Evolutionary conservation across 1,139 yeast species (phyloP).

Genomic region (Geotrichum restrictum): DNA sequence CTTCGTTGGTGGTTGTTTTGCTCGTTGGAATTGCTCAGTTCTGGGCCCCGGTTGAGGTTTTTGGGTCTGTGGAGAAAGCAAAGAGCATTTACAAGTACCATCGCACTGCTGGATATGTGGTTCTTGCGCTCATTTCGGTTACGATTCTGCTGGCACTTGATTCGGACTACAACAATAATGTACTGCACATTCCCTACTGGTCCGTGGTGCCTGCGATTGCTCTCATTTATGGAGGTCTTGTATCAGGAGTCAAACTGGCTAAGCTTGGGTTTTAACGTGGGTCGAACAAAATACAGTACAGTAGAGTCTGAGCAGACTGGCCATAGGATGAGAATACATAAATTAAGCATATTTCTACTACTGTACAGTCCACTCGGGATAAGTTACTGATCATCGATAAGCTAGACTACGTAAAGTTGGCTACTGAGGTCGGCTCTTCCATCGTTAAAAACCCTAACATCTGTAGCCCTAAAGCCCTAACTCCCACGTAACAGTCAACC

Average conservation of each 20-base stretch:
- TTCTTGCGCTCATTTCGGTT: constrained; percentile 24
- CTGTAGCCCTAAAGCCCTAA: constrained; percentile 12
- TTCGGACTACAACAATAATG: constrained; percentile 31
- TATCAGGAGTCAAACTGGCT: constrained; percentile 5
- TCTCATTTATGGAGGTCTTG: constrained; percentile 7
- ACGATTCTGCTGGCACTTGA: constrained; percentile 32
- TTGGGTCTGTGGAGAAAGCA: constrained; percentile 32
- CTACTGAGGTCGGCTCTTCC: no score
- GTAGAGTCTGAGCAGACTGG: no score
- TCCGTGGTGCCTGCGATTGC: constrained; percentile 22
- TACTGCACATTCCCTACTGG: constrained; percentile 27
- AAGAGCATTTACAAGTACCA: constrained; percentile 35
- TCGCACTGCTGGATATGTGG: constrained; percentile 32
- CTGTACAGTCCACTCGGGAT: no score
- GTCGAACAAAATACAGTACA: not conserved
- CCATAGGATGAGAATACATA: no score
- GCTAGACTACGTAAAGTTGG: no score
- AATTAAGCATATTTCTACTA: no score
- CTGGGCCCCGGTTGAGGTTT: constrained; percentile 30
- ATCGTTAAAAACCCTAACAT: not conserved
- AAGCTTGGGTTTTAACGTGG: constrained; percentile 10
- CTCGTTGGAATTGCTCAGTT: constrained; percentile 31
- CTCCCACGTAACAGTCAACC: not conserved
- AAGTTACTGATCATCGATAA: no score
- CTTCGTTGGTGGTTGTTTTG: constrained; percentile 23